Evolutionary conservation across 2,329 filamentous ascomycete species (phyloP), one percentile per base, ranked within the genome.

Genomic region (Didymosphaeria variabile): DNA sequence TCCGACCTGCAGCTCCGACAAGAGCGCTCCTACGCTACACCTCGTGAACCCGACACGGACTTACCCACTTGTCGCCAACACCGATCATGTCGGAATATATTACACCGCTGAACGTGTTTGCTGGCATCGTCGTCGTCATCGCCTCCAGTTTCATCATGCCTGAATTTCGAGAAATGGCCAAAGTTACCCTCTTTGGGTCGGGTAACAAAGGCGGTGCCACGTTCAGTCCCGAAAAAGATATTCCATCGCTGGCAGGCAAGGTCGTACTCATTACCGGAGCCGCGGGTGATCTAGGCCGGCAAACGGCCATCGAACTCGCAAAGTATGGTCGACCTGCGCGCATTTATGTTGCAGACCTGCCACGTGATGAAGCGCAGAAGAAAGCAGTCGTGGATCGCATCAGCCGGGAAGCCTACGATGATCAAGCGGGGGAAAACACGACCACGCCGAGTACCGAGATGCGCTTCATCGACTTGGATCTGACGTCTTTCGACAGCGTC

Each of bases 181-280:
- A 57, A 13, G 57, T 63, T n/a, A 63, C 60, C 40, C 53, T 63
- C 1, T 60, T 63, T 26, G 57, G 60, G 32, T 63, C 60, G 40
- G 57, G 53, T 38, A 63, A 60, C 54, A 63, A 58, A 9, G 53
- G 45, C 26, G 45, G 54, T 10, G 52, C 51, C 15, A 19, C 49
- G 23, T 63, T 63, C 38, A 46, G 50, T 17, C 19, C 40, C 38
- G 31, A 32, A 44, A 55, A 46, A 17, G 58, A 63, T 46, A 58
- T 63, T 19, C 61, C 61, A 9, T 55, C 57, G n/a, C n/a, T 60
- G 49, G 47, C 61, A 29, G 57, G 49, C 29, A 63, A 63, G 32
- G 61, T 63, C 26, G 31, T 63, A 19, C 61, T 63, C 17, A 60
- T 63, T n/a, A 60, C 61, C 3, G 61, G 58, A 26, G 61, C 53